Evolutionary conservation across 805 yeast species (phyloP).

Genomic region (Schwanniomyces pseudopolymorphus): DNA sequence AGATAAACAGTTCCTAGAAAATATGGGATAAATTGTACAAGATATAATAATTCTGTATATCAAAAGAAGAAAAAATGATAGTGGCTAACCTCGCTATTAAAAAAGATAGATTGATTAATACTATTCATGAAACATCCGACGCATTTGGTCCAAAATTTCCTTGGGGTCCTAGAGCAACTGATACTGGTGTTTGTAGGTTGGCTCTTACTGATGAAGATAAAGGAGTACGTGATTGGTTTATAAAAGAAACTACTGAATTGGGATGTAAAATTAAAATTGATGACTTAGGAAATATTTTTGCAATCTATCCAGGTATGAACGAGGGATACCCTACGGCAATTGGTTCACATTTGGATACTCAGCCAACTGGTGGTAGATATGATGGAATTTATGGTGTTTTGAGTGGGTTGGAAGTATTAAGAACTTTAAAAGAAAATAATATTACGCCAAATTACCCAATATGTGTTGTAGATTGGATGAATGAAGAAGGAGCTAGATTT

Average conservation of each 20-base stretch:
- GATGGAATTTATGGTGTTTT: conserved; percentile 74
- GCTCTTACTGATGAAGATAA: conserved; percentile 65
- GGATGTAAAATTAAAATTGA: conserved; percentile 64
- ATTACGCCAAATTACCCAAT: conserved; percentile 65
- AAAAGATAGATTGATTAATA: conserved; percentile 43
- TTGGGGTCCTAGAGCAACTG: conserved; percentile 48
- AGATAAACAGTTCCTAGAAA: too few species aligned
- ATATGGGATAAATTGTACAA: too few species aligned
- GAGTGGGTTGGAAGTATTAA: conserved; percentile 62
- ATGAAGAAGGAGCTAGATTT: conserved; percentile 78
- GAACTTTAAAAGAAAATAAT: conserved; percentile 61
- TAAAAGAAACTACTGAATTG: conserved; percentile 46
- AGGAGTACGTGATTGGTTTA: conserved; percentile 65
- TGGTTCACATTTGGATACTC: conserved; percentile 76
- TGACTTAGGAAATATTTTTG: conserved; percentile 68
- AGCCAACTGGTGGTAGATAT: conserved; percentile 76
- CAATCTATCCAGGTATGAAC: conserved; percentile 58
- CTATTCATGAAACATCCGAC: conserved; percentile 60
- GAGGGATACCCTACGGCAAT: conserved; percentile 57
- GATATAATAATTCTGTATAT: too few species aligned
- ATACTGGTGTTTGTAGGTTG: conserved; percentile 67
- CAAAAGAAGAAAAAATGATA: background rate
- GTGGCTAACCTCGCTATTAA: background rate
- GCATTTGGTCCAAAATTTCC: conserved; percentile 60
- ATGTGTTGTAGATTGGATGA: conserved; percentile 68